Conservation (phyloP, 1,139 yeast species). For the Nadsonia starkeyi-henricii region DNA sequence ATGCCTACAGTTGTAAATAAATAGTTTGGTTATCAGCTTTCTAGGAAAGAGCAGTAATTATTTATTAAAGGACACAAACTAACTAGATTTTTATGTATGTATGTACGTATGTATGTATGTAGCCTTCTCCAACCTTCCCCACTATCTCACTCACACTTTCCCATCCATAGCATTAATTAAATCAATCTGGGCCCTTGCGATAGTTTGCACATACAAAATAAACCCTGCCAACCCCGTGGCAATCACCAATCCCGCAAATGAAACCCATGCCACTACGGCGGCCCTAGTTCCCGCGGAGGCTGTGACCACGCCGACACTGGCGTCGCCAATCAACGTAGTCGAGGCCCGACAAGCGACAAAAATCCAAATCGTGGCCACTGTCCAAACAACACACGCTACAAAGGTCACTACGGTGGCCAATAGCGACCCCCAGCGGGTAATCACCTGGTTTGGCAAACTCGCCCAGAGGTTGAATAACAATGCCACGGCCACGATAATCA, state of each 20-base stretch:
- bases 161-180: background rate
- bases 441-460: too few relatives aligned
- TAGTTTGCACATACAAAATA: background rate
- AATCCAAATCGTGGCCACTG: slow-evolving; percentile 55
- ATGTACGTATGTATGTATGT: too few relatives aligned
- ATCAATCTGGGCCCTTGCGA: background rate
- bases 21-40: too few relatives aligned
- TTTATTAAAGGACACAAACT: too few relatives aligned
- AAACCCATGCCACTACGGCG: slow-evolving; percentile 46
- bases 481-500: slow-evolving; percentile 31
- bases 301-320: slow-evolving; percentile 38
- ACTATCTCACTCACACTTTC: background rate
- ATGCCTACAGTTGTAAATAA: too few relatives aligned
- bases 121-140: too few relatives aligned
- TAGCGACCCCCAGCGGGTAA: slow-evolving; percentile 25
- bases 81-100: too few relatives aligned
- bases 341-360: slow-evolving; percentile 45
- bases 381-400: slow-evolving; percentile 40
- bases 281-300: slow-evolving; percentile 42
- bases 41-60: too few relatives aligned
- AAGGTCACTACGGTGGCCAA: slow-evolving; percentile 15
- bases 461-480: slow-evolving; percentile 22
- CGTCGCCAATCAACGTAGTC: slow-evolving; percentile 29
- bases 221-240: background rate
- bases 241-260: slow-evolving; percentile 33